Evolutionary conservation across 2,329 filamentous ascomycete species (phyloP), one percentile per base, ranked within the genome.

Genomic region (Plenodomus tracheiphilus): DNA sequence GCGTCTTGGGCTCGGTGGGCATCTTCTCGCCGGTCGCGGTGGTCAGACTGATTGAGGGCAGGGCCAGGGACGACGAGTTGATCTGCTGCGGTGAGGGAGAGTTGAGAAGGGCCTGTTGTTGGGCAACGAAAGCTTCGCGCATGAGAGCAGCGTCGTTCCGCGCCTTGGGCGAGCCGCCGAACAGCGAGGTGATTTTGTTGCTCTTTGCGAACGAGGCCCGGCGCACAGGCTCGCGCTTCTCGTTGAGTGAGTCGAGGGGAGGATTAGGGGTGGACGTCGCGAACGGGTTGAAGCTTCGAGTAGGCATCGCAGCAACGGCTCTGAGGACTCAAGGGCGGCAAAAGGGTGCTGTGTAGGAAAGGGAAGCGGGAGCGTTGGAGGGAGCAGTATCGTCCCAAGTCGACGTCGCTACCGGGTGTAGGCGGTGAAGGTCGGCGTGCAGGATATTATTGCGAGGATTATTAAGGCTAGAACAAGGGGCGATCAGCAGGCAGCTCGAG

Each of bases 41-140:
- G 11, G 93, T 96, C 48, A 97, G 81, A 36, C 91, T 96, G 67
- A 97, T 97, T 45, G 88, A 93, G 34, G 93, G 93, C 64, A 97
- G 79, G 40, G 90, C 89, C 56, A 92, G 77, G 49, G 88, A 86
- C 36, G 91, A 81, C 49, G 85, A 82, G 56, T 85, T 86, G 65
- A 91, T 87, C 53, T 85, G 81, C 56, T 84, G 81, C 28, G 85
- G 81, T 35, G 85, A 81, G 43, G 82, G 78, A 20, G 75, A 81
- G 59, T 88, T 84, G 69, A 88, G 84, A 66, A 86, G 84, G 52
- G 78, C 74, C 51, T 81, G 77, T 60, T 81, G 76, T 63, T 79
- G 76, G 44, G 78, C 78, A 53, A 83, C 79, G 66, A 87, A 80
- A 40, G 90, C 81, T 51, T 85, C 81, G 64, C 88, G 85, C 66